phyloP scores from a whole-genome alignment of 2,329 filamentous ascomycete genomes.

The Stenocarpella maydis region DNA sequence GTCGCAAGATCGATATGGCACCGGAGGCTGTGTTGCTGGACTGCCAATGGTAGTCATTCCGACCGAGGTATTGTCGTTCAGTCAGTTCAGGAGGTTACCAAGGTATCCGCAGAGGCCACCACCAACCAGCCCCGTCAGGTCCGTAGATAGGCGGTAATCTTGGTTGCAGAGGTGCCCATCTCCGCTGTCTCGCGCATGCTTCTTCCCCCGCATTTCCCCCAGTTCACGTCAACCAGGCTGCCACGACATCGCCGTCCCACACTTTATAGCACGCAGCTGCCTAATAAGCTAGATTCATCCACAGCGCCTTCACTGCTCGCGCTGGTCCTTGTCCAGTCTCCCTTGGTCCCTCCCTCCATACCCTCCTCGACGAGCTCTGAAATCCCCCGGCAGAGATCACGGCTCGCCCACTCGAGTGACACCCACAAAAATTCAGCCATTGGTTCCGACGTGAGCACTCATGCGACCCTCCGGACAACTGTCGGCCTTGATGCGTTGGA shows the following conservation, averaged over 20 bases:
- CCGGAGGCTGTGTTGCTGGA: not conserved
- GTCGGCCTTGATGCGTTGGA: not conserved
- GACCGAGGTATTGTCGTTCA: not conserved
- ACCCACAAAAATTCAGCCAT: not conserved
- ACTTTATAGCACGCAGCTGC: too few relatives aligned
- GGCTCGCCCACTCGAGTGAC: not conserved
- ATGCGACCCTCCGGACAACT: not conserved
- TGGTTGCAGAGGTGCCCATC: conserved; percentile 1
- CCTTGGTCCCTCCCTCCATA: not conserved
- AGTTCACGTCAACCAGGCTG: too few relatives aligned
- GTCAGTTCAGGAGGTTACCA: too few relatives aligned
- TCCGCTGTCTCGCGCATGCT: not conserved
- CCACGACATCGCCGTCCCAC: too few relatives aligned
- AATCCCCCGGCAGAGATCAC: not conserved
- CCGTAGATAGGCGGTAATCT: conserved; percentile 11
- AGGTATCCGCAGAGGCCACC: too few relatives aligned
- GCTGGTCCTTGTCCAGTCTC: not conserved
- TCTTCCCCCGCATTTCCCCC: too few relatives aligned
- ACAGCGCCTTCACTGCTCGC: too few relatives aligned
- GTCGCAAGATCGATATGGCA: not conserved
- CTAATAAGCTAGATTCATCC: too few relatives aligned
- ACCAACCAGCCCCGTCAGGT: too few relatives aligned
- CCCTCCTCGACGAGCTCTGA: not conserved
- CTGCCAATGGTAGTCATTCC: not conserved
- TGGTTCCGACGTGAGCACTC: not conserved